Conservation (phyloP, 2,329 filamentous ascomycete genomes). For the Scopulariopsis brevicaulis region DNA sequence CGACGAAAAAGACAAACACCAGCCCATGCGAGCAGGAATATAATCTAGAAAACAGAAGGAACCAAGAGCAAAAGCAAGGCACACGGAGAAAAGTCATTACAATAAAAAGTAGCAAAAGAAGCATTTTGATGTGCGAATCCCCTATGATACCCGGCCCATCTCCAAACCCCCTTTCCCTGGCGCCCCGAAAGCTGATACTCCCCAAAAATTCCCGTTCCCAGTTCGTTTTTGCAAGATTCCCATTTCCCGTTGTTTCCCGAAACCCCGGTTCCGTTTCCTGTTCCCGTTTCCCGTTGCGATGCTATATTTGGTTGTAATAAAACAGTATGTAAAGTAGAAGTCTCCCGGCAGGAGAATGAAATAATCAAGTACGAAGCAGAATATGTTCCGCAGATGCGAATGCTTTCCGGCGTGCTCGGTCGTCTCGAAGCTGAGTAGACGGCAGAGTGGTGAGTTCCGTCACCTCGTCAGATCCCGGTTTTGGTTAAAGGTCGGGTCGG, state of each 20-base stretch:
- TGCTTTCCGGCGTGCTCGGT: neutral
- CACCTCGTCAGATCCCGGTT: neutral
- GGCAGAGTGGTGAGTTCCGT: neutral
- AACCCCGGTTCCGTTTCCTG: neutral
- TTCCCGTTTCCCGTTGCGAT: neutral
- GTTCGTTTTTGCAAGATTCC: neutral
- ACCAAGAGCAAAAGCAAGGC: neutral
- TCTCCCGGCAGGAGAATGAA: neutral
- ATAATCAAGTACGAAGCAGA: neutral
- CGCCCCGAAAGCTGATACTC: neutral
- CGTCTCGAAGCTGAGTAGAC: neutral
- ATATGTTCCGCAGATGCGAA: neutral
- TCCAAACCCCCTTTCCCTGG: neutral
- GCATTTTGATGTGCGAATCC: too few species aligned
- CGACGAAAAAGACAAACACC: neutral
- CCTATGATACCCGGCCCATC: neutral
- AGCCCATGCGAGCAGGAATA: neutral
- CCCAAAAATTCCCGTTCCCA: neutral
- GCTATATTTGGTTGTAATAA: neutral
- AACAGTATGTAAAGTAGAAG: neutral
- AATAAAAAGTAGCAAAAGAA: too few species aligned
- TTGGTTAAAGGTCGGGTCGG: neutral
- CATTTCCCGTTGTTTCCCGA: neutral
- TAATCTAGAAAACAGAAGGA: neutral
- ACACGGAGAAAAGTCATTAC: too few species aligned